These are phyloP conservation scores for Leccinum broughii DNA, from an alignment of 768 basidiomycete species.

Conservation along the genomic window DNA sequence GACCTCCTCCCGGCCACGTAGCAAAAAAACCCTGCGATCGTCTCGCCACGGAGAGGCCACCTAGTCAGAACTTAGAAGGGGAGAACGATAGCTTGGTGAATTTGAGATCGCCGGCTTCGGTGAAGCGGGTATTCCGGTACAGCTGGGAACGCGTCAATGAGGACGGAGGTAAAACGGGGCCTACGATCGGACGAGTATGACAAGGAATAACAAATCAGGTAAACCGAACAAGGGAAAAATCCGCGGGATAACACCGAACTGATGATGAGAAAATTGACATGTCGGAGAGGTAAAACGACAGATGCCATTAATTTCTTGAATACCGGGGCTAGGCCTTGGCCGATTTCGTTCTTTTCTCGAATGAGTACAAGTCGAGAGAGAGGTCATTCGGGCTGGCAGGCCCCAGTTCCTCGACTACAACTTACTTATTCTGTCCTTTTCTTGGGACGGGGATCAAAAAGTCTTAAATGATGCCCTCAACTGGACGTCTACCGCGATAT, in stretches of 20 bases:
- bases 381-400: background rate
- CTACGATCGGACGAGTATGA: slow-evolving; percentile 10
- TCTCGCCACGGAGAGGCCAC: background rate
- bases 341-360: background rate
- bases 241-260: slow-evolving; percentile 13
- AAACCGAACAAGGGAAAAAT: background rate
- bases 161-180: slow-evolving; percentile 19
- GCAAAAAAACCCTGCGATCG: background rate
- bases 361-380: background rate
- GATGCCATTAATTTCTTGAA: slow-evolving; percentile 17
- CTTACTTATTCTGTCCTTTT: background rate
- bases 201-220: slow-evolving; percentile 2
- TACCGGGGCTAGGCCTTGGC: slow-evolving; percentile 10
- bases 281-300: background rate
- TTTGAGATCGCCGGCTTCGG: slow-evolving; percentile 21
- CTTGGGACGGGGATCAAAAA: slow-evolving; percentile 26
- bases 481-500: background rate
- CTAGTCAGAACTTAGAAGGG: background rate
- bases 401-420: slow-evolving; percentile 12
- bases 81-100: background rate
- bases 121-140: slow-evolving; percentile 18
- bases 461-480: background rate
- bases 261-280: background rate
- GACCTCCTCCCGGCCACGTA: background rate
- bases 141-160: slow-evolving; percentile 14